Percentiles rank a stretch among this genome's conserved stretches.
Evolutionary conservation across 345 rosid genomes (phyloP).

Genomic region (Heritiera fomes): DNA sequence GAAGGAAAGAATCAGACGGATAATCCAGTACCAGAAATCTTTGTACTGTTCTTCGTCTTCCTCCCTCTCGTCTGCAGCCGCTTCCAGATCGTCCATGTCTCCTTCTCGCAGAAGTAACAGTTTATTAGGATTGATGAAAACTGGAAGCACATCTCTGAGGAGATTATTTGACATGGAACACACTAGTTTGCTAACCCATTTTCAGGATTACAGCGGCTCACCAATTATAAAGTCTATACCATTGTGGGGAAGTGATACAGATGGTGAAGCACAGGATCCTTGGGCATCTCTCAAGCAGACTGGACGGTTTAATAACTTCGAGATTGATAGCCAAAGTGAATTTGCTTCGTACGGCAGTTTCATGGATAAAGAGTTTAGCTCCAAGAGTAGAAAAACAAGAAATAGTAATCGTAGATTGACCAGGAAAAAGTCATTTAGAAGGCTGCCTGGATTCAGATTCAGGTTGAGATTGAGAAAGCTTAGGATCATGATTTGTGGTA

Average conservation of each 20-base stretch:
- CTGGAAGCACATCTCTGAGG: constrained; percentile 42
- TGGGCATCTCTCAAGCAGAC: constrained; percentile 39
- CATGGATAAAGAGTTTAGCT: constrained; percentile 10
- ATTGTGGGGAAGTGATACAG: constrained; percentile 49
- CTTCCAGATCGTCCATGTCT: constrained; percentile 31
- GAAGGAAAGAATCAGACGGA: constrained; percentile 42
- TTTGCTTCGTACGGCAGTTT: constrained; percentile 36
- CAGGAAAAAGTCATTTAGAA: constrained; percentile 48
- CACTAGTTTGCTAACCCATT: constrained; percentile 45
- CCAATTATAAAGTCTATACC: constrained; percentile 43
- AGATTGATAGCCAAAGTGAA: constrained; percentile 6
- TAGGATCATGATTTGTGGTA: constrained; percentile 49
- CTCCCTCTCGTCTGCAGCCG: constrained; percentile 18
- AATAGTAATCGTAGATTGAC: constrained; percentile 27
- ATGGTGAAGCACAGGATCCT: constrained; percentile 35
- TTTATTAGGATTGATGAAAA: constrained; percentile 47
- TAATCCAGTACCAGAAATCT: constrained; percentile 48
- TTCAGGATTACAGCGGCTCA: constrained; percentile 47
- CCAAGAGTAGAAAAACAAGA: constrained; percentile 6
- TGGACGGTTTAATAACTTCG: background rate
- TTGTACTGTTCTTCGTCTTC: constrained; percentile 38
- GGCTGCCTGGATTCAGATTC: constrained; percentile 48
- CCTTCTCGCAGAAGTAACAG: constrained; percentile 30
- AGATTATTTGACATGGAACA: constrained; percentile 63
- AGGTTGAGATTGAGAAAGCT: constrained; percentile 40